These are phyloP conservation scores for Dioscorea alata DNA, from an alignment of 106 monocot genomes.

Conservation along the genomic window DNA sequence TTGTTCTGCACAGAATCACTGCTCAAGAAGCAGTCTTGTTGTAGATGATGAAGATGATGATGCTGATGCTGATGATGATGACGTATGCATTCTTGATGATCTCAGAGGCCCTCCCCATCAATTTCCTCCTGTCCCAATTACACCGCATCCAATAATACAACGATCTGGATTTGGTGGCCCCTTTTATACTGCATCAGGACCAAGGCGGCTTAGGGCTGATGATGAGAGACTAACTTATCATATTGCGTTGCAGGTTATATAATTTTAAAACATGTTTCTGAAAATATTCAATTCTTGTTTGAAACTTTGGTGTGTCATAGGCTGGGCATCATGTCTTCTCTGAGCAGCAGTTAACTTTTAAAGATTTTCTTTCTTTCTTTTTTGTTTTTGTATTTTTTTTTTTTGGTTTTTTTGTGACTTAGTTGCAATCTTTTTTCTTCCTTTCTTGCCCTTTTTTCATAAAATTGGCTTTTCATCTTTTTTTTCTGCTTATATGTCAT, in stretches of 20 bases:
- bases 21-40: slow-evolving; percentile 6
- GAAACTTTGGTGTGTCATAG: no score
- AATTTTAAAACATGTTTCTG: no score
- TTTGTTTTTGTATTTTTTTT: no score
- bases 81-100: slow-evolving; percentile 67
- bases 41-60: slow-evolving; percentile 43
- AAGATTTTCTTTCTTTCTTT: no score
- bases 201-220: slow-evolving; percentile 27
- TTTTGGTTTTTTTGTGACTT: no score
- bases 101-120: slow-evolving; percentile 20
- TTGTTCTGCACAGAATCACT: slow-evolving; percentile 6
- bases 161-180: slow-evolving; percentile 19
- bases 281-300: no score
- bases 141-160: slow-evolving; percentile 6
- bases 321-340: no score
- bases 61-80: slow-evolving; percentile 50
- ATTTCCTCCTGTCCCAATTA: neutral
- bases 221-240: slow-evolving; percentile 68
- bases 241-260: slow-evolving; percentile 68
- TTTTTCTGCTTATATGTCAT: no score
- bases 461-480: no score
- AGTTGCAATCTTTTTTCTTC: no score
- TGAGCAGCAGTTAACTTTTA: no score
- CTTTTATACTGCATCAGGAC: slow-evolving; percentile 14
- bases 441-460: no score